Evolutionary conservation across 2,329 filamentous ascomycete species (phyloP).

Genomic region (Monosporascus cannonballus): DNA sequence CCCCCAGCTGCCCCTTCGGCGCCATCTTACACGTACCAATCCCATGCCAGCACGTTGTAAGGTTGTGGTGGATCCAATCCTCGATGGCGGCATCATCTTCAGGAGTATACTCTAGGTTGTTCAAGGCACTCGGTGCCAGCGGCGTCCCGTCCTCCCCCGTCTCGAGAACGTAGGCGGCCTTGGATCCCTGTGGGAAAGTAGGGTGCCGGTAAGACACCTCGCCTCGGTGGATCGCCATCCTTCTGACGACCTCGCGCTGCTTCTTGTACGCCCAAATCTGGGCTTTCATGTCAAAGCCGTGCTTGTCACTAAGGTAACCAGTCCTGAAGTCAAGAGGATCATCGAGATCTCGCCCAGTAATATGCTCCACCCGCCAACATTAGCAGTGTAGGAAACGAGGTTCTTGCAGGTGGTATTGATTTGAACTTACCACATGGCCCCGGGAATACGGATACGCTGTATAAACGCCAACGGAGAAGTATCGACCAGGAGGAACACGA

Average conservation of each 20-base stretch:
- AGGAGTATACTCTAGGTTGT: constrained; percentile 37
- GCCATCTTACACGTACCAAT: constrained; percentile 33
- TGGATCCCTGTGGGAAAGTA: constrained; percentile 31
- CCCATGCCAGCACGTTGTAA: constrained; percentile 32
- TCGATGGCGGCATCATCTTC: constrained; percentile 38
- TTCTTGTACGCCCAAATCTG: constrained; percentile 59
- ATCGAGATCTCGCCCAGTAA: constrained; percentile 31
- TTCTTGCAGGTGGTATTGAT: neutral
- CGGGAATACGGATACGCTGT: constrained; percentile 5
- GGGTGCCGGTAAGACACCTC: constrained; percentile 36
- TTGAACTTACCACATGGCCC: constrained; percentile 2
- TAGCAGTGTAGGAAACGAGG: neutral
- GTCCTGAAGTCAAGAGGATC: constrained; percentile 47
- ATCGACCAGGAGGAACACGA: neutral
- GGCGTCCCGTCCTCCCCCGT: neutral
- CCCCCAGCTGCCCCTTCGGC: constrained; percentile 26
- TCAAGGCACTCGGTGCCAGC: constrained; percentile 3
- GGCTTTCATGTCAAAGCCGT: constrained; percentile 44
- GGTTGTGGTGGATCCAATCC: constrained; percentile 25
- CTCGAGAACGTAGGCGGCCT: constrained; percentile 17
- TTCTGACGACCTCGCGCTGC: constrained; percentile 49
- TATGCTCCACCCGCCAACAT: constrained; percentile 38
- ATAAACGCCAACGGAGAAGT: constrained; percentile 4
- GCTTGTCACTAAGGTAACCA: constrained; percentile 45
- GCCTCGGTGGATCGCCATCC: constrained; percentile 43